These are phyloP conservation scores for Globisporangium cylindrosporum DNA, from an alignment of 352 stramenopile species.

Conservation along the genomic window DNA sequence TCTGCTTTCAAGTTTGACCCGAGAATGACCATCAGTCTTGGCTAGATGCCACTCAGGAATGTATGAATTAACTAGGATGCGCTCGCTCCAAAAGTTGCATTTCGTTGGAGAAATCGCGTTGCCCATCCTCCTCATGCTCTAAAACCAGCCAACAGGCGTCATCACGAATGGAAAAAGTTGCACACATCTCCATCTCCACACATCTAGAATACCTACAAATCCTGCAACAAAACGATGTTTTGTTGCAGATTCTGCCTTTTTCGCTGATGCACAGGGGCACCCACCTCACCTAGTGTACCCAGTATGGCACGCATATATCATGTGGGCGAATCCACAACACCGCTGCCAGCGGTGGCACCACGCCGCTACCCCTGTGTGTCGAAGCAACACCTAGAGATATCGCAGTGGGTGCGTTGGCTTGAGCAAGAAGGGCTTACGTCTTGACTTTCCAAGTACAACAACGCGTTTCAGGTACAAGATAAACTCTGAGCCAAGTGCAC, in stretches of 20 bases:
- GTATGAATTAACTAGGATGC: conserved; percentile 15
- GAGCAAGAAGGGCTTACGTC: not conserved
- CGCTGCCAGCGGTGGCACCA: not conserved
- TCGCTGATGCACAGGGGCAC: not conserved
- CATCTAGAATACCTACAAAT: conserved; percentile 7
- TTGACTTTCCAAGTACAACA: not conserved
- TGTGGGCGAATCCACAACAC: not conserved
- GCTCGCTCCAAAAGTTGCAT: not conserved
- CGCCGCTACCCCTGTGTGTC: not conserved
- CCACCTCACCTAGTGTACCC: conserved; percentile 9
- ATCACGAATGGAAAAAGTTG: not conserved
- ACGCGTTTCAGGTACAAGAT: not conserved
- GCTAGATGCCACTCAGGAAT: conserved; percentile 9
- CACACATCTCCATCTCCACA: not conserved
- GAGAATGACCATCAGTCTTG: conserved; percentile 4
- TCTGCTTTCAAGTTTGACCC: not conserved
- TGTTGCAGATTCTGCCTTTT: not conserved
- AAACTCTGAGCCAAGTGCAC: not conserved
- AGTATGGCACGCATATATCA: not conserved
- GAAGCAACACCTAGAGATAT: not conserved
- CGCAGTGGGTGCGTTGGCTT: not conserved
- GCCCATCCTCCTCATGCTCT: not conserved
- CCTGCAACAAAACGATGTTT: not conserved
- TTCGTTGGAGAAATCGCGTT: not conserved
- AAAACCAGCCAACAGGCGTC: not conserved